A percentile compares a stretch with the other conserved stretches of the same genome.
These are phyloP conservation scores for Globisporangium splendens DNA, from an alignment of 352 stramenopile genomes.

Conservation along the genomic window DNA sequence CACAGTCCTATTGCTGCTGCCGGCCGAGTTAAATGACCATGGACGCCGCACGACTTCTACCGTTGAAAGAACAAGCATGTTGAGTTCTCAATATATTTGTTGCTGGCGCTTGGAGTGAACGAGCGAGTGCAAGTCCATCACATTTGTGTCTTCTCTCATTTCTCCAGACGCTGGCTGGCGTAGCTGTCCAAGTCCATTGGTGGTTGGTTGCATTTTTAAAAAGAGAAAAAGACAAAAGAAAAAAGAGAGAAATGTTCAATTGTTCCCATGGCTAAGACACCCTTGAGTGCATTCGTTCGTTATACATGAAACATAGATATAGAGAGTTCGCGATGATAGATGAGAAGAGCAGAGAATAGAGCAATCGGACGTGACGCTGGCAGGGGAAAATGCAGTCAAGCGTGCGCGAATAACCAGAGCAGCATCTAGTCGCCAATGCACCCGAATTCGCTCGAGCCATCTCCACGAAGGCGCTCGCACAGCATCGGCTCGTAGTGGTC, in stretches of 20 bases:
- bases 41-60: neutral
- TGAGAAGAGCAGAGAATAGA: constrained; percentile 4
- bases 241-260: constrained; percentile 9
- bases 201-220: constrained; percentile 11
- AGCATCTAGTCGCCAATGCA: constrained; percentile 69
- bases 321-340: constrained; percentile 2
- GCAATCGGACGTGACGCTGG: constrained; percentile 1
- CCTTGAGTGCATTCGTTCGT: constrained; percentile 11
- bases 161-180: neutral
- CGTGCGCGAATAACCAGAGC: neutral
- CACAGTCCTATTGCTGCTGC: constrained; percentile 6
- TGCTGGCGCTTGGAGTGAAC: neutral
- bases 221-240: constrained; percentile 13
- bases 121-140: neutral
- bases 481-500: constrained; percentile 90
- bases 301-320: constrained; percentile 14
- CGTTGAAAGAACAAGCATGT: constrained; percentile 4
- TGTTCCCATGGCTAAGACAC: constrained; percentile 4
- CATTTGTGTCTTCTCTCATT: neutral
- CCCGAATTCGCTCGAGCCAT: constrained; percentile 82
- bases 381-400: neutral
- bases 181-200: neutral
- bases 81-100: constrained; percentile 1
- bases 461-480: constrained; percentile 73
- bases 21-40: neutral